Evolutionary conservation across 2,329 filamentous ascomycete species (phyloP), one percentile per base, ranked within the genome.

Genomic region (Hypoxylon sp.): DNA sequence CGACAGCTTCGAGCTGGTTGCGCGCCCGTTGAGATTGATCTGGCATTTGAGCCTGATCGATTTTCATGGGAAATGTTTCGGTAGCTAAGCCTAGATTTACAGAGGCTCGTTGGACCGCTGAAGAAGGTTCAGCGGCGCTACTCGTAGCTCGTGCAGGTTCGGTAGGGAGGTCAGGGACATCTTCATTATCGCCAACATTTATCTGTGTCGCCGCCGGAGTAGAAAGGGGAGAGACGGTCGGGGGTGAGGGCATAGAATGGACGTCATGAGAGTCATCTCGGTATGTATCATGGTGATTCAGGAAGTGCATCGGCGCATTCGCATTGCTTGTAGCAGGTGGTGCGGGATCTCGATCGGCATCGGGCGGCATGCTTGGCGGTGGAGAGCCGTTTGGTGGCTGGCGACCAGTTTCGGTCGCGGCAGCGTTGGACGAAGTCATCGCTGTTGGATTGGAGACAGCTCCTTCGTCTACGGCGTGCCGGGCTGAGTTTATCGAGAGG

Each of bases 371-470:
- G 32, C 27, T 55, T 53, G 59, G 69, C 55, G 50, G 60, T 46
- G 62, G 57, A 62, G 70, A 63, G 27, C 62, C 62, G 54, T 62
- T 24, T 54, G 61, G 31, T 55, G 61, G 32, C 46, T 63, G 51
- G 44, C 44, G 69, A 67, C 69, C 72, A 61, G 62, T 64, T 71
- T 73, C 73, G 73, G 76, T 69, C 72, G 77, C 80, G 79, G 79
- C 81, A 78, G 78, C 81, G 78, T 81, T 81, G 77, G 85, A 86
- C 86, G 86, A 88, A 87, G 84, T 87, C 86, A 88, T 88, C 85
- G 85, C 86, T 87, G 80, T 81, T 83, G 79, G 77, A 76, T 72
- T 68, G 67, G 60, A 74, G 79, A 85, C 85, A 86, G 86, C 85
- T 87, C 85, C 81, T 87, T 86, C 85, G 85, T 83, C 85, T 79